These are phyloP conservation scores for Coniella lustricola DNA, from an alignment of 2,329 filamentous ascomycete species.

Conservation along the genomic window DNA sequence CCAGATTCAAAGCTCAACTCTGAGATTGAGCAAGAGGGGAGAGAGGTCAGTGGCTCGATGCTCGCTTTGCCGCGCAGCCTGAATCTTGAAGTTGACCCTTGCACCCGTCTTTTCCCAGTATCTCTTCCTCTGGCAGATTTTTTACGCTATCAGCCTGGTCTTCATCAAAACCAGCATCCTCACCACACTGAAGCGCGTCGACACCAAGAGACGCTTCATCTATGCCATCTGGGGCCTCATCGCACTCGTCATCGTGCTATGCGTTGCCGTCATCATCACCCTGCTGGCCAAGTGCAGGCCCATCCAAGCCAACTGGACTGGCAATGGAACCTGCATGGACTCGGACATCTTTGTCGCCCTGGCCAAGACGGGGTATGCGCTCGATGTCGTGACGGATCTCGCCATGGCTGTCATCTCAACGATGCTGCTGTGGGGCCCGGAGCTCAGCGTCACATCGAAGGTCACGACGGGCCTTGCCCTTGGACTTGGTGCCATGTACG, in stretches of 20 bases:
- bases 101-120: slow-evolving; percentile 1
- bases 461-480: slow-evolving; percentile 6
- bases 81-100: not conserved
- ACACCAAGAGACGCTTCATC: slow-evolving; percentile 6
- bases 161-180: slow-evolving; percentile 16
- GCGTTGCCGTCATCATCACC: slow-evolving; percentile 12
- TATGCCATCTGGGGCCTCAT: slow-evolving; percentile 13
- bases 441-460: slow-evolving; percentile 9
- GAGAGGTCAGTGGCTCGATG: slow-evolving; percentile 1
- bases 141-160: slow-evolving; percentile 13
- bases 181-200: slow-evolving; percentile 10
- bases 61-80: not conserved
- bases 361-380: slow-evolving; percentile 13
- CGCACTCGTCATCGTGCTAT: slow-evolving; percentile 11
- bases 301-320: slow-evolving; percentile 15
- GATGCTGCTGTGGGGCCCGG: slow-evolving; percentile 10
- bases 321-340: slow-evolving; percentile 10
- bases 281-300: slow-evolving; percentile 13
- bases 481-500: slow-evolving; percentile 12
- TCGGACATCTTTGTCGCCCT: slow-evolving; percentile 12
- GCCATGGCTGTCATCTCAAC: slow-evolving; percentile 13
- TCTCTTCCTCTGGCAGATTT: slow-evolving; percentile 16
- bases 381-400: slow-evolving; percentile 14
- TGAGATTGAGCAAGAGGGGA: slow-evolving; percentile 11
- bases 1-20: slow-evolving; percentile 12